Evolutionary conservation across 306 rosid species (phyloP).

Genomic region (Dryas drummondii): DNA sequence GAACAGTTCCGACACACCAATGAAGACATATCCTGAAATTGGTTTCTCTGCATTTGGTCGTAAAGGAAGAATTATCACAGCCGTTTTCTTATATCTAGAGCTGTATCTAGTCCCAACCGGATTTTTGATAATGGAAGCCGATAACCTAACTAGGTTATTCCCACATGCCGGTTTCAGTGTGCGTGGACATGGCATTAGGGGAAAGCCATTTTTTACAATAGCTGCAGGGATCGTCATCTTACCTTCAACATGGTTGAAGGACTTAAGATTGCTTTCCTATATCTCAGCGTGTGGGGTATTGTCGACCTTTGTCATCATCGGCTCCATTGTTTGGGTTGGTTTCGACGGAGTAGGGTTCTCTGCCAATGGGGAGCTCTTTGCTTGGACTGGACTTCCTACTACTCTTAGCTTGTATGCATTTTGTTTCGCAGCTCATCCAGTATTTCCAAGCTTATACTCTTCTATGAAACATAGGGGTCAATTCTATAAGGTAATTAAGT

Average conservation of each 20-base stretch:
- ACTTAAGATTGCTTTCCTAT: slow-evolving; percentile 20
- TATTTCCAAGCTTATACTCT: slow-evolving; percentile 4
- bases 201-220: not conserved
- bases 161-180: not conserved
- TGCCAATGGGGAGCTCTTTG: slow-evolving; percentile 5
- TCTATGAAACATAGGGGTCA: slow-evolving; percentile 18
- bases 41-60: slow-evolving; percentile 14
- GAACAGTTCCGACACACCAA: not conserved
- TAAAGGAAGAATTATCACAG: slow-evolving; percentile 3
- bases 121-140: slow-evolving; percentile 13
- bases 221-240: slow-evolving; percentile 8
- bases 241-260: slow-evolving; percentile 19
- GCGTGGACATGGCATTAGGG: not conserved
- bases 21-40: slow-evolving; percentile 20
- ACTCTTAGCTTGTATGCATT: slow-evolving; percentile 19
- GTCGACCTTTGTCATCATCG: not conserved
- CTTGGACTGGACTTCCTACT: slow-evolving; percentile 9
- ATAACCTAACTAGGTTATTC: slow-evolving; percentile 9
- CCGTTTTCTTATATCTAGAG: slow-evolving; percentile 10
- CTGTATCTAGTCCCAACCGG: slow-evolving; percentile 22
- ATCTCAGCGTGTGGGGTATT: slow-evolving; percentile 12
- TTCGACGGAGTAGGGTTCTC: slow-evolving; percentile 17
- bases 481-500: slow-evolving; percentile 10
- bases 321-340: slow-evolving; percentile 16
- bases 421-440: slow-evolving; percentile 14